Evolutionary conservation across 495 filamentous ascomycete genomes (phyloP).

Genomic region (Talaromyces proteolyticus): DNA sequence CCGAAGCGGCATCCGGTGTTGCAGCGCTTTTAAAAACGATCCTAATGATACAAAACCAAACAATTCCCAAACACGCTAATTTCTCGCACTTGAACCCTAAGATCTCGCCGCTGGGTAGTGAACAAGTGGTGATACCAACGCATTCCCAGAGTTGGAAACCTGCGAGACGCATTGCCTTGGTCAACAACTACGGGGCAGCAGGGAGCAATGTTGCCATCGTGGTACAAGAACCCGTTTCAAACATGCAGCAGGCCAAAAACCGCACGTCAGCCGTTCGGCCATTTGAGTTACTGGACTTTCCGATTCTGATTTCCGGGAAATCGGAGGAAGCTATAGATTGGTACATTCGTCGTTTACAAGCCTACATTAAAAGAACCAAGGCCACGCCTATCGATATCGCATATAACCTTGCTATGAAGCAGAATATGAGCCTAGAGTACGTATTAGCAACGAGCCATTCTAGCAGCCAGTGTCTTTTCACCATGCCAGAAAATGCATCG

Average conservation of each 20-base stretch:
- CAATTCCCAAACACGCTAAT: slow-evolving; percentile 28
- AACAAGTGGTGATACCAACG: slow-evolving; percentile 28
- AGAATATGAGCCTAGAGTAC: slow-evolving; percentile 10
- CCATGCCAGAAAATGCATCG: neutral
- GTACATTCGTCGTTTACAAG: slow-evolving; percentile 7
- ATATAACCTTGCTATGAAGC: slow-evolving; percentile 11
- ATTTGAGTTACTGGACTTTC: neutral
- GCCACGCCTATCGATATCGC: slow-evolving; percentile 5
- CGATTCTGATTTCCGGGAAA: slow-evolving; percentile 12
- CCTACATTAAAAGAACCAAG: slow-evolving; percentile 1
- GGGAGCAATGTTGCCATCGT: slow-evolving; percentile 44
- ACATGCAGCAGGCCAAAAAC: neutral
- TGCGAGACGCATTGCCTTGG: slow-evolving; percentile 16
- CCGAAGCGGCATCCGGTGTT: slow-evolving; percentile 38
- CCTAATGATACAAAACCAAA: slow-evolving; percentile 34
- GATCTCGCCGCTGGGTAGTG: slow-evolving; percentile 20
- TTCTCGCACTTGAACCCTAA: slow-evolving; percentile 32
- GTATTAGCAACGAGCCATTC: neutral
- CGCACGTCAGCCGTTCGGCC: neutral
- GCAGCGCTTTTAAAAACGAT: slow-evolving; percentile 36
- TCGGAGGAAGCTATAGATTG: slow-evolving; percentile 2
- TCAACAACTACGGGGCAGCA: slow-evolving; percentile 49
- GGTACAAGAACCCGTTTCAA: slow-evolving; percentile 16
- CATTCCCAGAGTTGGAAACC: slow-evolving; percentile 17
- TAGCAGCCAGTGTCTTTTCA: neutral